phyloP scores from a whole-genome alignment of 2,329 filamentous ascomycete species.

The Epichloe hybrida region DNA sequence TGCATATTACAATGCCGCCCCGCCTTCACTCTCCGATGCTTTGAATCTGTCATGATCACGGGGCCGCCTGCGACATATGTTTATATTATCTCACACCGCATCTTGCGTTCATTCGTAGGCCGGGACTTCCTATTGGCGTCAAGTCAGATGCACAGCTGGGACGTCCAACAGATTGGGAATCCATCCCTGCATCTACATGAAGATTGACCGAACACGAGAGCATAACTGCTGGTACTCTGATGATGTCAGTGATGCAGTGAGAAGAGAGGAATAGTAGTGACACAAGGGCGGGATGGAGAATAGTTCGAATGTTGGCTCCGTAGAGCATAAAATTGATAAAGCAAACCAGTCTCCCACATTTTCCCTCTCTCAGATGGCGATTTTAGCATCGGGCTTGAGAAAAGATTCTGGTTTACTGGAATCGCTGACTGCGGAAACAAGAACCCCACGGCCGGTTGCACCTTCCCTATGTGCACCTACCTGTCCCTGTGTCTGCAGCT shows the following conservation, averaged over 20 bases:
- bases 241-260: neutral
- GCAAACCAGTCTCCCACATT: neutral
- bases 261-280: neutral
- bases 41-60: neutral
- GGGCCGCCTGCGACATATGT: neutral
- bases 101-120: neutral
- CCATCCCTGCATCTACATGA: neutral
- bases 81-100: neutral
- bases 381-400: neutral
- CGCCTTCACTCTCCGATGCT: neutral
- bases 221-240: neutral
- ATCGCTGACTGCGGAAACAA: neutral
- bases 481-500: neutral
- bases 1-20: neutral
- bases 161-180: neutral
- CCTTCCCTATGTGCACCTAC: neutral
- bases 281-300: neutral
- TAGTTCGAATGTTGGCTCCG: neutral
- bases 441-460: neutral
- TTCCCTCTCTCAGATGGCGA: too few relatives aligned
- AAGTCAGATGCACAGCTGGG: neutral
- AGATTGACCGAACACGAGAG: neutral
- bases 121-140: neutral
- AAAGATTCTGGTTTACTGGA: neutral
- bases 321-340: neutral